Evolutionary conservation across 257 asterid genomes (phyloP).

Genomic region (Petrea volubilis): DNA sequence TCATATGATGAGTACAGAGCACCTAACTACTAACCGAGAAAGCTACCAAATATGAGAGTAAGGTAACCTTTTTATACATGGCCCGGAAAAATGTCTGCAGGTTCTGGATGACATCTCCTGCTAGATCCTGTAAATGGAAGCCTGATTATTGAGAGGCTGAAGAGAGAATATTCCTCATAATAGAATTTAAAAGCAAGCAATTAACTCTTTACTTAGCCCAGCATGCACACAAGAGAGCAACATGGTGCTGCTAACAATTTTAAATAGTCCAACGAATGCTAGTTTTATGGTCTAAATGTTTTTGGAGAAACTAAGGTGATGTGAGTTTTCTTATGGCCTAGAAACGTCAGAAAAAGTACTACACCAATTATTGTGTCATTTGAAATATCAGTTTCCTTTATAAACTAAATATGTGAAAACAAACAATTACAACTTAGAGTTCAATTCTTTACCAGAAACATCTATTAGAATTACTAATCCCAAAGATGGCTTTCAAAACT

Average conservation of each 20-base stretch:
- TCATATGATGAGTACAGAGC: neutral
- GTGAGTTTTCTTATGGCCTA: neutral
- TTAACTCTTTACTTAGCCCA: conserved; percentile 3
- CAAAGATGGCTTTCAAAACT: neutral
- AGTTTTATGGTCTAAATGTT: neutral
- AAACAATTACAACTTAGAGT: neutral
- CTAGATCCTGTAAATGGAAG: conserved; percentile 63
- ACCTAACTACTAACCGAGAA: neutral
- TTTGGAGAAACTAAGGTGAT: neutral
- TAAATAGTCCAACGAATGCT: neutral
- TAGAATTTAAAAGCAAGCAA: neutral
- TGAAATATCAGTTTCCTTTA: neutral
- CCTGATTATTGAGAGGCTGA: neutral
- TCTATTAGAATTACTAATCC: neutral
- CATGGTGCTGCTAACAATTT: neutral
- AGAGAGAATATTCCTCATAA: neutral
- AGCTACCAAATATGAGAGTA: neutral
- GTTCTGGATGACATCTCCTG: conserved; percentile 77
- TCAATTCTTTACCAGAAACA: neutral
- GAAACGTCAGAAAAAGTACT: neutral
- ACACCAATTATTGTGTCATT: neutral
- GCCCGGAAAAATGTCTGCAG: conserved; percentile 73
- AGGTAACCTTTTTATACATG: conserved; percentile 74
- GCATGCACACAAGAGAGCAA: neutral
- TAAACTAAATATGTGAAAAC: conserved; percentile 3